A percentile compares a stretch with the other conserved stretches of the same genome.
These are phyloP conservation scores for Lagenidium sp. DNA, from an alignment of 352 stramenopile genomes.

Conservation along the genomic window DNA sequence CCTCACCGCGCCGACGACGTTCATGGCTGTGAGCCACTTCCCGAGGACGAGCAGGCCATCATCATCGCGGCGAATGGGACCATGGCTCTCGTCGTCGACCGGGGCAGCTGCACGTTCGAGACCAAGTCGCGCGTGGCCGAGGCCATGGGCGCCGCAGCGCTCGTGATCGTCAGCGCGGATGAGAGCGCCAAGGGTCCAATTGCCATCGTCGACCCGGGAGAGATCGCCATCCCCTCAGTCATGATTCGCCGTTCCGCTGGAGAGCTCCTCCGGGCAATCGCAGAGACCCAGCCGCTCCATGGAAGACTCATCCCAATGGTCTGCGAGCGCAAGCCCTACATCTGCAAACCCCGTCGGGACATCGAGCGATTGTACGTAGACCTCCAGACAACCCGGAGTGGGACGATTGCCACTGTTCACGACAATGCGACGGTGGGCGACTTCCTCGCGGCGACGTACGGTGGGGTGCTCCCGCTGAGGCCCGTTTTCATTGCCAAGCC, in stretches of 20 bases:
- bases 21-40: constrained; percentile 32
- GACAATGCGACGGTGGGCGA: constrained; percentile 19
- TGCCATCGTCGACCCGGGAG: constrained; percentile 24
- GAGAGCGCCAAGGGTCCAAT: constrained; percentile 34
- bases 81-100: constrained; percentile 38
- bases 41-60: constrained; percentile 15
- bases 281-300: constrained; percentile 17
- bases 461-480: constrained; percentile 24
- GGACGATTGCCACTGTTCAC: constrained; percentile 16
- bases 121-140: constrained; percentile 41
- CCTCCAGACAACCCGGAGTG: constrained; percentile 18
- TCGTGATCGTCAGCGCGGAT: constrained; percentile 38
- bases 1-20: constrained; percentile 20
- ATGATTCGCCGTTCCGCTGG: constrained; percentile 52
- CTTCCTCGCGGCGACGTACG: constrained; percentile 46
- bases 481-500: constrained; percentile 18
- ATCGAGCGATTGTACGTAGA: constrained; percentile 30
- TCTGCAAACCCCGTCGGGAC: constrained; percentile 20
- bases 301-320: constrained; percentile 44
- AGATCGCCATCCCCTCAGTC: constrained; percentile 43
- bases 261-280: constrained; percentile 28
- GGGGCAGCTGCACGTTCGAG: constrained; percentile 60
- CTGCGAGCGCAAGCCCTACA: constrained; percentile 38
- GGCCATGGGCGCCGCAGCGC: constrained; percentile 27
- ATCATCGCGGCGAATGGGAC: constrained; percentile 24